These are phyloP conservation scores for Cucumis melo DNA, from an alignment of 306 rosid species.

Conservation along the genomic window DNA sequence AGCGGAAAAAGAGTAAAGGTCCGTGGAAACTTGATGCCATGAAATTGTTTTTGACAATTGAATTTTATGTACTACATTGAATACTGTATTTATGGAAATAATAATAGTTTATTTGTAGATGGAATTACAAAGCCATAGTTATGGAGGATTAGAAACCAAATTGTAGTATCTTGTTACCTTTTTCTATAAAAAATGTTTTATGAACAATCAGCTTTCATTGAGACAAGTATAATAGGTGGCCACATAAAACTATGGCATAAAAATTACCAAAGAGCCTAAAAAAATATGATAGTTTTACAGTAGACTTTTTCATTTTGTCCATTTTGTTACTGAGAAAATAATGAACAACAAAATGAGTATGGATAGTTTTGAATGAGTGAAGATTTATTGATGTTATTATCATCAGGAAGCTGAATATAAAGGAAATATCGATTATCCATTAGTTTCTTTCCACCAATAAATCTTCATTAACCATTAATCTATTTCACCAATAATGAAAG, in stretches of 20 bases:
- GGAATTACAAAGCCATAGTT: background rate
- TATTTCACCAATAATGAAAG: too few relatives aligned
- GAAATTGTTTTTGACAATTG: background rate
- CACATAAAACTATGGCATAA: background rate
- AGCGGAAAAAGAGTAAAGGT: constrained; percentile 97
- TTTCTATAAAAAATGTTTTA: background rate
- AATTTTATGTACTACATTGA: background rate
- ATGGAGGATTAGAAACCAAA: background rate
- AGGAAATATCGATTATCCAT: background rate
- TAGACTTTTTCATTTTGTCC: background rate
- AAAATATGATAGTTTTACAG: background rate
- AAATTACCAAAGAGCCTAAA: background rate
- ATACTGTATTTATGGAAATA: background rate
- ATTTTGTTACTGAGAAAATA: background rate
- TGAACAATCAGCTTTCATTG: background rate
- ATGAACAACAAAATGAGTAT: background rate
- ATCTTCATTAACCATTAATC: too few relatives aligned
- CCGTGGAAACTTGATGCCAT: constrained; percentile 10
- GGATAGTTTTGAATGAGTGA: background rate
- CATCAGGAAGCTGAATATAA: background rate
- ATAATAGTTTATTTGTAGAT: background rate
- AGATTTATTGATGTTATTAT: background rate
- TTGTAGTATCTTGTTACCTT: background rate
- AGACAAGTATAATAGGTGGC: background rate
- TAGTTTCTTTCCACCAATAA: too few relatives aligned